phyloP scores from a whole-genome alignment of 2,329 filamentous ascomycete genomes.

The Colletotrichum karsti region DNA sequence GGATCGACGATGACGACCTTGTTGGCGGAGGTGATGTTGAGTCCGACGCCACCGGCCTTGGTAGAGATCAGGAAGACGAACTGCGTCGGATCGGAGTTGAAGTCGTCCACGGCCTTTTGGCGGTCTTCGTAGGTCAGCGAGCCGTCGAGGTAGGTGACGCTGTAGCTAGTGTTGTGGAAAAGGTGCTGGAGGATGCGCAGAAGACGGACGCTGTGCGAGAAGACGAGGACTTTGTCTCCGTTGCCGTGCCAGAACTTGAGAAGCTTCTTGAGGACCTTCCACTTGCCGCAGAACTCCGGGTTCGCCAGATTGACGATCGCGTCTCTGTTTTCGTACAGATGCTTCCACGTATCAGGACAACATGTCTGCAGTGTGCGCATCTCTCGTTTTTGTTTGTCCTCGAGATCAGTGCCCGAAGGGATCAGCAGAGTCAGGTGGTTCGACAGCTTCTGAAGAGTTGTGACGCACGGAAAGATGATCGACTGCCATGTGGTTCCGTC shows the following conservation, averaged over 20 bases:
- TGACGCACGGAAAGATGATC: slow-evolving; percentile 86
- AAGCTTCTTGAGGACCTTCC: slow-evolving; percentile 88
- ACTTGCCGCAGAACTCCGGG: slow-evolving; percentile 94
- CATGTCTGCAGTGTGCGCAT: slow-evolving; percentile 77
- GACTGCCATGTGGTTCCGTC: slow-evolving; percentile 75
- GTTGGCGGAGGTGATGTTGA: slow-evolving; percentile 98
- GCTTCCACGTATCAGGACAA: slow-evolving; percentile 77
- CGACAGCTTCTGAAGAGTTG: slow-evolving; percentile 84
- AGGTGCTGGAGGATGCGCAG: slow-evolving; percentile 85
- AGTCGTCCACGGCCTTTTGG: slow-evolving; percentile 83
- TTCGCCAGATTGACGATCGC: slow-evolving; percentile 84
- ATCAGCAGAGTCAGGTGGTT: slow-evolving; percentile 93
- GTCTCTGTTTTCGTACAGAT: slow-evolving; percentile 78
- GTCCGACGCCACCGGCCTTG: slow-evolving; percentile 88
- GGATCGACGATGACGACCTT: slow-evolving; percentile 98
- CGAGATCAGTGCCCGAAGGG: slow-evolving; percentile 65
- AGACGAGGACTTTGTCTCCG: slow-evolving; percentile 94
- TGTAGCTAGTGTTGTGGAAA: slow-evolving; percentile 89
- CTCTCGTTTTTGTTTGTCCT: slow-evolving; percentile 81
- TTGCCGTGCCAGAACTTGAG: slow-evolving; percentile 89
- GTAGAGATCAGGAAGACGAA: slow-evolving; percentile 98
- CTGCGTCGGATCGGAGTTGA: slow-evolving; percentile 86
- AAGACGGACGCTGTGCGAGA: slow-evolving; percentile 89
- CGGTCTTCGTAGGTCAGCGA: slow-evolving; percentile 85
- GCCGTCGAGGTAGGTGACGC: slow-evolving; percentile 90